phyloP scores from a whole-genome alignment of 345 rosid genomes.

The Hypericum perforatum region DNA sequence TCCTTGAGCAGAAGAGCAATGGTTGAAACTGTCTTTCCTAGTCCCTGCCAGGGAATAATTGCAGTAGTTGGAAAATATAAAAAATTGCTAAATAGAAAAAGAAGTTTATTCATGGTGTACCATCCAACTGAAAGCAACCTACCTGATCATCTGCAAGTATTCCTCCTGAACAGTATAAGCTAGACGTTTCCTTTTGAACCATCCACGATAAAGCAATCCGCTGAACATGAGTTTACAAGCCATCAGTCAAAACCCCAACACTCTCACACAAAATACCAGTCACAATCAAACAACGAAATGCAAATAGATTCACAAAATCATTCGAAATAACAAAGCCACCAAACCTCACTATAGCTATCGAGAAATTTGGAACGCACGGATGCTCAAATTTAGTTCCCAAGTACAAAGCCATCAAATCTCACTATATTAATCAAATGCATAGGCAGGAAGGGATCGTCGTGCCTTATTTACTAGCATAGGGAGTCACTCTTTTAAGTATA shows the following conservation, averaged over 20 bases:
- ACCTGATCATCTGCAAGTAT: conserved; percentile 99
- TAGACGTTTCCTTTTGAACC: conserved; percentile 69
- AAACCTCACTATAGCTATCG: too few relatives aligned
- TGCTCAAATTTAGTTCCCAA: too few relatives aligned
- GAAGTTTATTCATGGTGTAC: background rate
- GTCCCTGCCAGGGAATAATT: conserved; percentile 48
- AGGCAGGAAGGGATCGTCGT: too few relatives aligned
- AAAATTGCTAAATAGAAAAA: background rate
- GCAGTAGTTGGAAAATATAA: conserved; percentile 1
- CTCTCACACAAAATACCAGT: background rate
- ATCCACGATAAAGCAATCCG: conserved; percentile 97
- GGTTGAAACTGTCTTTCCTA: conserved; percentile 91
- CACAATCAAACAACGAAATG: background rate
- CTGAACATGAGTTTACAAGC: conserved; percentile 29
- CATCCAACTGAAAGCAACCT: conserved; percentile 9
- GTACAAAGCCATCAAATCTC: too few relatives aligned
- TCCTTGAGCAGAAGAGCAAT: conserved; percentile 92
- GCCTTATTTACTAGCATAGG: too few relatives aligned
- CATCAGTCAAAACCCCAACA: background rate
- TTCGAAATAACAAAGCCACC: background rate
- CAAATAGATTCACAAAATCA: background rate
- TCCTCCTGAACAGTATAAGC: conserved; percentile 73
- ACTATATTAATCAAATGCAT: too few relatives aligned
- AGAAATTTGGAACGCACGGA: too few relatives aligned
- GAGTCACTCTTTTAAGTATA: too few relatives aligned